Percentiles rank a stretch among this genome's conserved stretches.
Evolutionary conservation across 1,284 basidiomycete species (phyloP).

Genomic region (Sutorius eximius): DNA sequence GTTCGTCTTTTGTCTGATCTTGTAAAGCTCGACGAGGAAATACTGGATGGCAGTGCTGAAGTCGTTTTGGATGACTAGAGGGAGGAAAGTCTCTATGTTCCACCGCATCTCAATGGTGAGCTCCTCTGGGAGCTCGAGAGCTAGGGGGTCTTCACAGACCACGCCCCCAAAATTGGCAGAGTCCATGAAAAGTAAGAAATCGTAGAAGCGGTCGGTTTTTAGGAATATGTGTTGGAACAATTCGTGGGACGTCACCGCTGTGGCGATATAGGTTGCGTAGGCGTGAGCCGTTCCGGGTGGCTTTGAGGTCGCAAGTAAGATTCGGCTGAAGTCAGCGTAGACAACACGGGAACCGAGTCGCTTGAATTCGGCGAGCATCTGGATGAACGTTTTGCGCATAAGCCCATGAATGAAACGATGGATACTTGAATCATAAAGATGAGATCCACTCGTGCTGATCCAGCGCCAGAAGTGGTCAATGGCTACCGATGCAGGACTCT

Average conservation of each 20-base stretch:
- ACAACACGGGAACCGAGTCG: conserved; percentile 92
- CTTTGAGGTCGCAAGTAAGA: conserved; percentile 92
- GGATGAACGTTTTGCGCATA: conserved; percentile 98
- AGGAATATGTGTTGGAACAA: conserved; percentile 94
- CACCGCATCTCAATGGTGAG: conserved; percentile 86
- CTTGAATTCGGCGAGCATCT: conserved; percentile 95
- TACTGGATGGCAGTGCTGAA: conserved; percentile 77
- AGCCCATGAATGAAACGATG: conserved; percentile 93
- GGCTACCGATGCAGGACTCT: conserved; percentile 63
- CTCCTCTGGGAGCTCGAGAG: conserved; percentile 64
- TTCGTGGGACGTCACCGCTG: conserved; percentile 92
- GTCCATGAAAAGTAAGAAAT: conserved; percentile 96
- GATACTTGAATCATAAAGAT: conserved; percentile 91
- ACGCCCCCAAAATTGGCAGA: conserved; percentile 91
- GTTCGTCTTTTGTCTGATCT: conserved; percentile 68
- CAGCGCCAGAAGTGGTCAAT: conserved; percentile 98
- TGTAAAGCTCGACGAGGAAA: conserved; percentile 87
- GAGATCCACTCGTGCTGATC: conserved; percentile 83
- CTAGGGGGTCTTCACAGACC: conserved; percentile 76
- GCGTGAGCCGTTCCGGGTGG: conserved; percentile 94
- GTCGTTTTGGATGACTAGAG: conserved; percentile 77
- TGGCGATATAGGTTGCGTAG: conserved; percentile 92
- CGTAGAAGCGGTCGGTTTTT: conserved; percentile 88
- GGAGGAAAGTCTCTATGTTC: conserved; percentile 94
- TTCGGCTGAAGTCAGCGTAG: conserved; percentile 91